Evolutionary conservation across 192 early-diverging fungal genomes (phyloP).

Genomic region (Umbelopsis isabellina): DNA sequence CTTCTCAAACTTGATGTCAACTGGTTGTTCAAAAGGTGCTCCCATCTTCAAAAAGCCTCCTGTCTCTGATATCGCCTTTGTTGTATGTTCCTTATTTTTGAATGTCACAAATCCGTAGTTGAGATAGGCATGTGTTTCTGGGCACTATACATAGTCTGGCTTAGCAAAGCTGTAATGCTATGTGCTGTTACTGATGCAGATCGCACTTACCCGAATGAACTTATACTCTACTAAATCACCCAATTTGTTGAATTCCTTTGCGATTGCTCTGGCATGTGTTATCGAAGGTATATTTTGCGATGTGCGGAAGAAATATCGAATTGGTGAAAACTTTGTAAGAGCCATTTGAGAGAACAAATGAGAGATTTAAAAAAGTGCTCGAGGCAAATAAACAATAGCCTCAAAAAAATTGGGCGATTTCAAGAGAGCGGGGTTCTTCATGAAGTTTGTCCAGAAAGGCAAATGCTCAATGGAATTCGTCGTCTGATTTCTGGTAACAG

Average conservation of each 20-base stretch:
- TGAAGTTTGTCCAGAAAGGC: neutral
- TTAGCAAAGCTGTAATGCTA: neutral
- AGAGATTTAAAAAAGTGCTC: neutral
- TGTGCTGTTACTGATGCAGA: neutral
- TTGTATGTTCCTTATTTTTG: constrained; percentile 29
- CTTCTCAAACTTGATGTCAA: constrained; percentile 10
- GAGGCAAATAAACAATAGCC: neutral
- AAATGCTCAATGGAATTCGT: constrained; percentile 33
- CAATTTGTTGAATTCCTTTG: constrained; percentile 28
- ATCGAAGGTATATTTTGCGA: constrained; percentile 8
- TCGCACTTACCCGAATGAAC: constrained; percentile 31
- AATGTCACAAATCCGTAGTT: constrained; percentile 35
- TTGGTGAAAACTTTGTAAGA: constrained; percentile 4
- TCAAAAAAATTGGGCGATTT: neutral
- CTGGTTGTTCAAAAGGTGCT: constrained; percentile 11
- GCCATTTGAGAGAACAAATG: neutral
- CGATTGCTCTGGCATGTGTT: constrained; percentile 29
- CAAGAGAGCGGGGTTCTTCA: neutral
- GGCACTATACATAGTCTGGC: constrained; percentile 23
- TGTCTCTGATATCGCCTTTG: constrained; percentile 25
- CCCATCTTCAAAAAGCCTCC: constrained; percentile 18
- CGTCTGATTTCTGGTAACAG: constrained; percentile 34
- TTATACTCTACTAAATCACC: constrained; percentile 41
- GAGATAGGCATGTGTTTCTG: constrained; percentile 30
- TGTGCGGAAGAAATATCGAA: constrained; percentile 23